Evolutionary conservation across 345 rosid genomes (phyloP).

Genomic region (Cardamine chenopodiifolia): DNA sequence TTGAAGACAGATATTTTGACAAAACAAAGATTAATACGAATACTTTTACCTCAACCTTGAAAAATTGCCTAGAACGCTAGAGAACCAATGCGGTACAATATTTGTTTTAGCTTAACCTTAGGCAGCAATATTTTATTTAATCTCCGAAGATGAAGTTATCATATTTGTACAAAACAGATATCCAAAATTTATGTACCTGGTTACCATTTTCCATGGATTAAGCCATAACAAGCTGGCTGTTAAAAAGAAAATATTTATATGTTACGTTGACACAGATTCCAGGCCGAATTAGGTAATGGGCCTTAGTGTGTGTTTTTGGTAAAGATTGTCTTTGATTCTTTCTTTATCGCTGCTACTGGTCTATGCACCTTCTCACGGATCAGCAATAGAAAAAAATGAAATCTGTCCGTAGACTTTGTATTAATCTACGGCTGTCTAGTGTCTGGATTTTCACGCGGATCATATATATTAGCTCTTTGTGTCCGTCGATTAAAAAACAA

Average conservation of each 20-base stretch:
- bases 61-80: not conserved
- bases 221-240: not conserved
- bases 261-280: not conserved
- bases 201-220: not conserved
- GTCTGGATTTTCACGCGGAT: conserved; percentile 23
- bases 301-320: not conserved
- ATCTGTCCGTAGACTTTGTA: not conserved
- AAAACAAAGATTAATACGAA: not conserved
- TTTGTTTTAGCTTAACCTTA: too few relatives aligned
- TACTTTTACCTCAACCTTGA: too few relatives aligned
- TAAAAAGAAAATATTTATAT: not conserved
- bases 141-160: too few relatives aligned
- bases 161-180: not conserved
- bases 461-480: not conserved
- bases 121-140: too few relatives aligned
- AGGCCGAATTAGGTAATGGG: not conserved
- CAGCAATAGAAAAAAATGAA: not conserved
- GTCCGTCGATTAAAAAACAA: conserved; percentile 24
- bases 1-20: not conserved
- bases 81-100: not conserved
- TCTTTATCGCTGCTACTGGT: not conserved
- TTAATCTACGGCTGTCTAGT: not conserved
- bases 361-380: conserved; percentile 10
- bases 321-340: too few relatives aligned
- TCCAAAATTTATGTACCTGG: not conserved